Percentiles rank a stretch among this genome's conserved stretches.
Conservation (phyloP, 345 rosid species). For the Dipteronia dyeriana region DNA sequence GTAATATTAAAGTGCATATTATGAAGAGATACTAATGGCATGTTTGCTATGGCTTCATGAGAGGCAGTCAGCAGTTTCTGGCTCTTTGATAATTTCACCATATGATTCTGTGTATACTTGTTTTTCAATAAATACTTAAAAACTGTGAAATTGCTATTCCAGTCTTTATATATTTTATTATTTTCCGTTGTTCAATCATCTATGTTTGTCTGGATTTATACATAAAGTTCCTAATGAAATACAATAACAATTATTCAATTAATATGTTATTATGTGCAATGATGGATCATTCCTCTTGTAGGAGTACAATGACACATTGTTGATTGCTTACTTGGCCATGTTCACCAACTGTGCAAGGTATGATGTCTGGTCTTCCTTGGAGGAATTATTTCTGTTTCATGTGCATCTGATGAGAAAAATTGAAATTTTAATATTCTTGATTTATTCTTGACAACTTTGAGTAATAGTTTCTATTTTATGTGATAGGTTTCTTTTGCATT, state of each 20-base stretch:
- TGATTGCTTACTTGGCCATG: conserved; percentile 88
- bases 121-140: not conserved
- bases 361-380: conserved; percentile 1
- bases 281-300: conserved; percentile 28
- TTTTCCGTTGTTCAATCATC: not conserved
- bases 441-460: not conserved
- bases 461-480: not conserved
- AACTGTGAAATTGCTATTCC: not conserved
- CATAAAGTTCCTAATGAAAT: not conserved
- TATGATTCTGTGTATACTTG: conserved; percentile 1
- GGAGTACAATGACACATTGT: conserved; percentile 91
- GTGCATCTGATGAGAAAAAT: not conserved
- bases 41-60: conserved; percentile 1
- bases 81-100: not conserved
- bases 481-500: not conserved
- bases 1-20: not conserved
- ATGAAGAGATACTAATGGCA: not conserved
- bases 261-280: not conserved
- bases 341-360: conserved; percentile 94
- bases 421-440: not conserved
- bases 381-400: not conserved
- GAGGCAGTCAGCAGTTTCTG: not conserved
- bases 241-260: not conserved
- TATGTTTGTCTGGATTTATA: not conserved
- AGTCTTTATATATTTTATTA: not conserved